Conservation (phyloP, 2,329 filamentous ascomycete genomes). For the Pestalotiopsis sp. region DNA sequence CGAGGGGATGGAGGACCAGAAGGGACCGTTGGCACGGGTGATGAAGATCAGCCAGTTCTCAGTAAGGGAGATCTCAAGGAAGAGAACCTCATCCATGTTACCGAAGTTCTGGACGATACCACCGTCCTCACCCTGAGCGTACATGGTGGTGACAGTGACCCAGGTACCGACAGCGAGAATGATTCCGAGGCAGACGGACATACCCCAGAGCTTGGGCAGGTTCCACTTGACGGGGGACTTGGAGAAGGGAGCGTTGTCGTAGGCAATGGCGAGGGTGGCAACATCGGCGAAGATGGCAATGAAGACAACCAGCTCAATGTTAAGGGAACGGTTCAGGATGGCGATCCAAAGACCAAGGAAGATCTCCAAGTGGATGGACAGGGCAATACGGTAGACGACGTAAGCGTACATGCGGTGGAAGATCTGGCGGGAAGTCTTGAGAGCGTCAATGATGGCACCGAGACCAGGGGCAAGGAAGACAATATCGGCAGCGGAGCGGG, state of each 20-base stretch:
- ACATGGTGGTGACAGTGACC: conserved; percentile 88
- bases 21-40: conserved; percentile 88
- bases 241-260: conserved; percentile 89
- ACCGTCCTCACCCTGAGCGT: conserved; percentile 53
- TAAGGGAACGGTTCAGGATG: conserved; percentile 81
- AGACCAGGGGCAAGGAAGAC: conserved; percentile 92
- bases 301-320: conserved; percentile 88
- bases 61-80: conserved; percentile 87
- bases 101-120: conserved; percentile 92
- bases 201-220: conserved; percentile 90
- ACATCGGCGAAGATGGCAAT: conserved; percentile 95
- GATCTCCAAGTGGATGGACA: conserved; percentile 89
- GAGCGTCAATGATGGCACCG: conserved; percentile 87
- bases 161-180: conserved; percentile 83
- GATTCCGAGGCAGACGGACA: conserved; percentile 82
- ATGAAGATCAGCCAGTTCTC: conserved; percentile 98
- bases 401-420: conserved; percentile 98
- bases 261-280: conserved; percentile 88
- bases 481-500: conserved; percentile 88
- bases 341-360: conserved; percentile 92
- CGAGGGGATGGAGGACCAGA: conserved; percentile 88
- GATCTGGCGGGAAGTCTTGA: conserved; percentile 92
- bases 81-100: conserved; percentile 79
- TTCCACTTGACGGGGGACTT: conserved; percentile 93
- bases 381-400: conserved; percentile 91